phyloP scores from a whole-genome alignment of 192 early-diverging fungal species.

The Backusella tuberculispora region DNA sequence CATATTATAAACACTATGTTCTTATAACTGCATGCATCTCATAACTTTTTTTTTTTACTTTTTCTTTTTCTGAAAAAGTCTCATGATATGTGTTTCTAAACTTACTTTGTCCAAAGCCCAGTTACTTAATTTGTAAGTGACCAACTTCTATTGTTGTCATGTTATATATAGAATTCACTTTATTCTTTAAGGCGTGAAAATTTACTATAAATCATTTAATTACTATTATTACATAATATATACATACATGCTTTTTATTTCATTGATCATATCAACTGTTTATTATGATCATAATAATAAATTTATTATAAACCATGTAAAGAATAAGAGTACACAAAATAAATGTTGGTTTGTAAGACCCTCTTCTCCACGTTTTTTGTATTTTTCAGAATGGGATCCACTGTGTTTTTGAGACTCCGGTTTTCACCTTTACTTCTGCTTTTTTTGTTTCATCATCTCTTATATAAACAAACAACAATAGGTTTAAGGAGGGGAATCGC shows the following conservation, averaged over 20 bases:
- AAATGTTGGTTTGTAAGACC: constrained; percentile 13
- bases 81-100: constrained; percentile 6
- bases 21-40: constrained; percentile 6
- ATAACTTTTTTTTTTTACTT: background rate
- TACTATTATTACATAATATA: too few species aligned
- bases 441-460: background rate
- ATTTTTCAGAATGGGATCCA: background rate
- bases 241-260: background rate
- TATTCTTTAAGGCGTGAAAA: too few species aligned
- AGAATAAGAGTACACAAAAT: constrained; percentile 4
- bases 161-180: too few species aligned
- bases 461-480: background rate
- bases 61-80: background rate
- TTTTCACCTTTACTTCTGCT: background rate
- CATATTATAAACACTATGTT: background rate
- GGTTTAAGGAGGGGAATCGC: background rate
- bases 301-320: background rate
- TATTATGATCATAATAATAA: background rate
- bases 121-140: constrained; percentile 3
- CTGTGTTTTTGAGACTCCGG: background rate
- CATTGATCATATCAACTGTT: background rate
- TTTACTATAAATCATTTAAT: too few species aligned
- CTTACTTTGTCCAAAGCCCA: background rate
- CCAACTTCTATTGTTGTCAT: background rate
- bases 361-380: constrained; percentile 3